Evolutionary conservation across 163 green algal genomes (phyloP), one percentile per base, ranked within the genome.

Genomic region (Chloromonas sp.): DNA sequence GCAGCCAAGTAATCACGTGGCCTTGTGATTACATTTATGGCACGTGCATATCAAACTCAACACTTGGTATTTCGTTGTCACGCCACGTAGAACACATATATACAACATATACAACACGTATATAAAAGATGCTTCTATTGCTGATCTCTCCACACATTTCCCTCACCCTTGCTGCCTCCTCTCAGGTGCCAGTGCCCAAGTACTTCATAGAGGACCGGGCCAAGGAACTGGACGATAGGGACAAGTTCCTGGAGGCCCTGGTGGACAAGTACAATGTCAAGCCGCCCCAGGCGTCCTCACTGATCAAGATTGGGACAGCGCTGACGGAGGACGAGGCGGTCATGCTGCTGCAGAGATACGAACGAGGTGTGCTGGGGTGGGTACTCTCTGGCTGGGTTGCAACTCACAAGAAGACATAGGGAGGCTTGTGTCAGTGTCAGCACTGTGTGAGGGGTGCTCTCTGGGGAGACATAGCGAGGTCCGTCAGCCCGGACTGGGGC

Each of bases 171-270:
- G 36, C 36, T 36, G 36, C 36, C 36, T 36, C 36, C 36, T 36
- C 36, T 36, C 36, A 36, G 36, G 36, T 98, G 58, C 92, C 94
- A 0, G 90, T 97, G 60, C 95, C 95, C 1, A 85, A 92, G 60
- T 98, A 95, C 88, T 97, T 96, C 83, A 89, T 92, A 36, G 91
- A 96, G 62, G 94, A 96, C 78, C 60, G 88, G 3, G 88, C 86
- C n/a, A 91, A 95, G 92, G 92, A 95, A 84, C 86, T 95, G 70
- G 89, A 95, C 57, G 91, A 94, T 79, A 79, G 92, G 15, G 89
- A 93, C 85, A 95, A 93, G 87, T 95, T 94, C 77, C 81, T 93
- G 58, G 87, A 92, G 83, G 91, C 92, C 11, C 88, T 96, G 66
- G 82, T 94, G 70, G 91, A 95, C 81, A 95, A 96, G 87, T 95